These are phyloP conservation scores for Pleurotus tuoliensis DNA, from an alignment of 768 basidiomycete species.

Conservation along the genomic window DNA sequence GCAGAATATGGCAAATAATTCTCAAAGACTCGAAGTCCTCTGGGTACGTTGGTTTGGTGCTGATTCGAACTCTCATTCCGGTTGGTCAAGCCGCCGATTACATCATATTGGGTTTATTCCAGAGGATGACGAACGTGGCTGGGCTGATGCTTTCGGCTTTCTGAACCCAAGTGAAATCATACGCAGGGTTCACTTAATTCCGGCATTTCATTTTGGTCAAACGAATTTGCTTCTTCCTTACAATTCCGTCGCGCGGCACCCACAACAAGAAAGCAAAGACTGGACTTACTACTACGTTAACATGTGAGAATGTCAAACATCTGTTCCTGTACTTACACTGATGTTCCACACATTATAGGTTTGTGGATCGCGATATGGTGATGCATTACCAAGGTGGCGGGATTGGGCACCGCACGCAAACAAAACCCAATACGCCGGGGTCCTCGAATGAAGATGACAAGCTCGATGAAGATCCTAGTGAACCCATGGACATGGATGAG, in stretches of 20 bases:
- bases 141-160: constrained; percentile 7
- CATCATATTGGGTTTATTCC: constrained; percentile 9
- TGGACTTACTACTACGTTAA: constrained; percentile 31
- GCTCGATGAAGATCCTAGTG: neutral
- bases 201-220: constrained; percentile 8
- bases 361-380: constrained; percentile 23
- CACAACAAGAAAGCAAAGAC: constrained; percentile 12
- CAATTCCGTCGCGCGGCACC: neutral
- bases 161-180: constrained; percentile 10
- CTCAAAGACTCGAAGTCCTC: constrained; percentile 14
- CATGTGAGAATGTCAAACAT: constrained; percentile 23
- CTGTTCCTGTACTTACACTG: neutral
- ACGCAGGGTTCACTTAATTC: constrained; percentile 10
- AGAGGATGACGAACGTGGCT: neutral
- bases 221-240: neutral
- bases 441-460: constrained; percentile 19
- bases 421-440: neutral
- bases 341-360: constrained; percentile 8
- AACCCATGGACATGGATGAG: neutral
- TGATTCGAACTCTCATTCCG: neutral
- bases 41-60: constrained; percentile 11
- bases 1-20: neutral
- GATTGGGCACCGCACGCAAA: constrained; percentile 18
- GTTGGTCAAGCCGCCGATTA: neutral
- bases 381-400: constrained; percentile 21